phyloP scores from a whole-genome alignment of 2,329 filamentous ascomycete genomes.

The Hyphodiscus sp. region DNA sequence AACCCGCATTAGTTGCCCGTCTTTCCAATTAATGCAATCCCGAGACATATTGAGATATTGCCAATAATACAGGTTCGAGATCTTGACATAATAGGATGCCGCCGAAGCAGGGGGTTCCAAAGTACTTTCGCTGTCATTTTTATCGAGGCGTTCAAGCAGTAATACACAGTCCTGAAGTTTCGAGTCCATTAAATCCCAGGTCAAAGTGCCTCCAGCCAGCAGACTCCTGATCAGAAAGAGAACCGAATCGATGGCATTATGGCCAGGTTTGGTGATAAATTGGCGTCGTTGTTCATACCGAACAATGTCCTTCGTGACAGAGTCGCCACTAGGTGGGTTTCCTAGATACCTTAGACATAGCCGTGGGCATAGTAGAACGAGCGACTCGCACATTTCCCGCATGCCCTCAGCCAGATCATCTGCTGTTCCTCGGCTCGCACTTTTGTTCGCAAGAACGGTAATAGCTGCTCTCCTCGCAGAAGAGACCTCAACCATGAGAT shows the following conservation, averaged over 20 bases:
- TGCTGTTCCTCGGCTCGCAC: conserved; percentile 5
- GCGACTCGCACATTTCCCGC: conserved; percentile 42
- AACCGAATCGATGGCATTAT: conserved; percentile 53
- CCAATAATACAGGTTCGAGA: conserved; percentile 68
- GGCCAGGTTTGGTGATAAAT: conserved; percentile 41
- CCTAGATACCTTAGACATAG: conserved; percentile 58
- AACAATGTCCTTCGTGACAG: conserved; percentile 49
- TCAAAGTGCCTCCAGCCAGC: conserved; percentile 40
- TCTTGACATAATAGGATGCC: conserved; percentile 52
- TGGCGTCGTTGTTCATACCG: conserved; percentile 55
- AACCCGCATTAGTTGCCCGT: conserved; percentile 44
- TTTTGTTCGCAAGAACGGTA: conserved; percentile 34
- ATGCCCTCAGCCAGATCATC: conserved; percentile 16
- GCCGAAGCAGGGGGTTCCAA: conserved; percentile 26
- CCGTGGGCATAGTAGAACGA: conserved; percentile 53
- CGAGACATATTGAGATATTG: conserved; percentile 48
- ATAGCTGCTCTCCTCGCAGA: conserved; percentile 48
- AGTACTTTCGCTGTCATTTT: neutral
- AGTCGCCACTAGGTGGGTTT: conserved; percentile 44
- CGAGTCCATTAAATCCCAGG: conserved; percentile 51
- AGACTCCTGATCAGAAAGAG: conserved; percentile 49
- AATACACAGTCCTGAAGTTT: conserved; percentile 49
- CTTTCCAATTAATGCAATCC: conserved; percentile 35
- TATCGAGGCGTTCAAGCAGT: conserved; percentile 47
- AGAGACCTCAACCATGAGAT: conserved; percentile 51